These are phyloP conservation scores for Saccharomyces uvarum DNA, from an alignment of 1,139 yeast genomes.

Conservation along the genomic window DNA sequence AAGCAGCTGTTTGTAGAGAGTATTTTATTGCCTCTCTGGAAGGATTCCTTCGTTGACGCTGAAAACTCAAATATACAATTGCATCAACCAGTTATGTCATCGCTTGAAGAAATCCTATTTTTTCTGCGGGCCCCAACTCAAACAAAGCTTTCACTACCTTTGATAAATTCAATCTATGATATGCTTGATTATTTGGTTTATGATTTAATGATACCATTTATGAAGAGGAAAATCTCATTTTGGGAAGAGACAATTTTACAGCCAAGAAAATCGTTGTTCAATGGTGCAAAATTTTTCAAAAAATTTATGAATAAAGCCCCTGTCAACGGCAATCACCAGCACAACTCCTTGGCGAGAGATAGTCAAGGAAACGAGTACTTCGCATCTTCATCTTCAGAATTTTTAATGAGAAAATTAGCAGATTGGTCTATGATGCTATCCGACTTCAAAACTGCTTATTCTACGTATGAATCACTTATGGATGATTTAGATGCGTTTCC, in stretches of 20 bases:
- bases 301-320: constrained; percentile 32
- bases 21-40: constrained; percentile 30
- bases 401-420: constrained; percentile 70
- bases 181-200: constrained; percentile 20
- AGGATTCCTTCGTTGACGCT: constrained; percentile 5
- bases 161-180: constrained; percentile 25
- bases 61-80: constrained; percentile 19
- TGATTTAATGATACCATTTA: constrained; percentile 30
- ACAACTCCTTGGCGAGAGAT: constrained; percentile 29
- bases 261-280: constrained; percentile 49
- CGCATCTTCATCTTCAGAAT: constrained; percentile 51
- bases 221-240: constrained; percentile 47
- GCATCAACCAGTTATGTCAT: constrained; percentile 37
- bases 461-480: constrained; percentile 74
- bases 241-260: constrained; percentile 81
- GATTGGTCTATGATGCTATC: constrained; percentile 88
- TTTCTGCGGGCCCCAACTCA: constrained; percentile 55
- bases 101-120: constrained; percentile 59
- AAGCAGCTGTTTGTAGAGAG: constrained; percentile 35
- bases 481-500: constrained; percentile 53
- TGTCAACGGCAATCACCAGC: constrained; percentile 39
- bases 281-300: constrained; percentile 28
- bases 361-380: constrained; percentile 22
- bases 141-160: constrained; percentile 15
- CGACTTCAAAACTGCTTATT: constrained; percentile 79